Evolutionary conservation across 148 eudicot genomes (phyloP), one percentile per base, ranked within the genome.

Genomic region (Cornus kousa): DNA sequence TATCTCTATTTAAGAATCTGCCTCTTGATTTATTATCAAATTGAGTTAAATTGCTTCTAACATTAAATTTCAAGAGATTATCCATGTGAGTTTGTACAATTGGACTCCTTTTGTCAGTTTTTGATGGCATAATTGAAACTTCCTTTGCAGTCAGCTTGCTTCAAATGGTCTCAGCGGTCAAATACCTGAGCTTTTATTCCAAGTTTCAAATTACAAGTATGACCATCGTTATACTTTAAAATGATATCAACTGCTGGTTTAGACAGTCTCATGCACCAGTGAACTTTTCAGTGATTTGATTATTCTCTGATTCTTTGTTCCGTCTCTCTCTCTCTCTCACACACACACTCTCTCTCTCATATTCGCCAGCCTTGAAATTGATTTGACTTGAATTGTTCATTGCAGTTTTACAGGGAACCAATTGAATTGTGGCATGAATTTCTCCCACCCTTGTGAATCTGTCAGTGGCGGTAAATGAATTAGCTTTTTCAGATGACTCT

Each of bases 331-430:
- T n/a, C 59, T 37, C 31, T 28, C 28, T 28, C 28, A 28, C 28
- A 28, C 28, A 28, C 28, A 28, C 28, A 28, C 28, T 57, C 46
- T 72, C 73, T 43, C 74, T n/a, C 59, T 37, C 31, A 3, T 55
- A 1, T 17, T 31, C 40, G 37, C 60, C 68, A 4, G 16, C 67
- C 22, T 48, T 59, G 20, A 22, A 64, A 69, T 28, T 70, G 23
- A 76, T 48, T 76, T 73, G 65, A 68, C 43, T 37, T 73, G 31
- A 70, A 68, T 77, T 78, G 68, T 75, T 70, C 70, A 32, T 81
- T 86, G 80, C 91, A 96, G 99, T 86, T 96, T 93, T 81, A 85
- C 94, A 72, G 95, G 90, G 74, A 96, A 93, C 84, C 74, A 74
- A 40, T 83, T 96, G 85, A 87, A 77, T 82, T 96, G 99, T 92